Evolutionary conservation across 2,329 filamentous ascomycete species (phyloP).

Genomic region (Xylariaceae sp.): DNA sequence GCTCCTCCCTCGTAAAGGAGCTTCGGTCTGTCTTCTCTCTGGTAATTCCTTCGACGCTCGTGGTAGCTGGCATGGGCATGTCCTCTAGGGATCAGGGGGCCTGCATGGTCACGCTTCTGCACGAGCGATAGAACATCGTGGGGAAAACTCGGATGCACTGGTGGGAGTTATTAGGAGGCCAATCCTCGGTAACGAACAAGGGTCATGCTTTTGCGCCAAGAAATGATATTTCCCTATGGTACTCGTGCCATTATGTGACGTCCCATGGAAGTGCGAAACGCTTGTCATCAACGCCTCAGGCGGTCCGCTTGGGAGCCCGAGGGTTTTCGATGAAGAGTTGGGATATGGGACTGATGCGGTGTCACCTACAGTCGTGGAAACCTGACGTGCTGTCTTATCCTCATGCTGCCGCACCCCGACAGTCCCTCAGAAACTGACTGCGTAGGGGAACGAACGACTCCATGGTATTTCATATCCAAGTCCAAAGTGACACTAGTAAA

Average conservation of each 20-base stretch:
- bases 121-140: constrained; percentile 40
- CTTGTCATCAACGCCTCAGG: no score
- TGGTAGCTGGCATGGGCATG: constrained; percentile 25
- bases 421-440: no score
- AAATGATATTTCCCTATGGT: constrained; percentile 13
- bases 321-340: no score
- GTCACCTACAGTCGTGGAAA: no score
- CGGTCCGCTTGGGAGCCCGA: no score
- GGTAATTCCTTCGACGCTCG: constrained; percentile 26
- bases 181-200: constrained; percentile 30
- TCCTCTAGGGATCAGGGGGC: constrained; percentile 32
- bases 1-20: constrained; percentile 59
- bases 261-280: constrained; percentile 4
- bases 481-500: no score
- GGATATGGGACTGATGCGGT: no score
- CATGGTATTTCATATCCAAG: no score
- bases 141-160: constrained; percentile 37
- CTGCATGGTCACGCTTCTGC: constrained; percentile 39
- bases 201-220: constrained; percentile 28
- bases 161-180: constrained; percentile 30
- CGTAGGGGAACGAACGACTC: no score
- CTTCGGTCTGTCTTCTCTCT: constrained; percentile 33
- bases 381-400: no score
- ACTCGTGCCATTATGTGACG: not conserved
- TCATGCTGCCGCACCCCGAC: no score